Evolutionary conservation across 2,329 filamentous ascomycete species (phyloP).

Genomic region (Epichloe elymi): DNA sequence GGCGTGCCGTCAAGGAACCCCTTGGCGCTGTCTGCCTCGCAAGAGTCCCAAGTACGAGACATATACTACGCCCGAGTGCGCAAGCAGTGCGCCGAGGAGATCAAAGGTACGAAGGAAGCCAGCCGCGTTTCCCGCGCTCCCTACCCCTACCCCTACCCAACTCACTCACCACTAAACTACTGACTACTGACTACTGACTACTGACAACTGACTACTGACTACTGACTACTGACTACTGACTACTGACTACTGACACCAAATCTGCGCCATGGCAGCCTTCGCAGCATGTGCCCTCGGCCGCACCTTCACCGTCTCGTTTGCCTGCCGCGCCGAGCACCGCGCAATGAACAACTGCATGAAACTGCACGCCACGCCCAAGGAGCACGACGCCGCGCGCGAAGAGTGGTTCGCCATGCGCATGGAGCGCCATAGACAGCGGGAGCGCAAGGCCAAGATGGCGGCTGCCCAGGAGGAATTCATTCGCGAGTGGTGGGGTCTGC

Average conservation of each 20-base stretch:
- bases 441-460: conserved; percentile 47
- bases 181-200: too few relatives aligned
- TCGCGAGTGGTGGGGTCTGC: conserved; percentile 54
- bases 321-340: conserved; percentile 65
- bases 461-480: conserved; percentile 52
- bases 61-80: conserved; percentile 72
- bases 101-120: conserved; percentile 48
- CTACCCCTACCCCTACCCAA: too few relatives aligned
- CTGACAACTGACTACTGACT: too few relatives aligned
- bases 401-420: conserved; percentile 81
- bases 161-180: neutral
- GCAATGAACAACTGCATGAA: conserved; percentile 95
- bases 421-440: conserved; percentile 54
- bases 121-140: too few relatives aligned
- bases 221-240: neutral
- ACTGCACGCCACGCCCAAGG: conserved; percentile 65
- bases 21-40: conserved; percentile 66
- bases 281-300: conserved; percentile 77
- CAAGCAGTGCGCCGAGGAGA: conserved; percentile 60
- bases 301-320: conserved; percentile 78
- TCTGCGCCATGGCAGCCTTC: conserved; percentile 42
- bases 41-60: conserved; percentile 71
- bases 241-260: neutral
- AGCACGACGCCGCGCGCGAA: conserved; percentile 77
- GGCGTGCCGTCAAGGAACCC: conserved; percentile 58